Conservation (phyloP, 129 eudicot species). For the Artemisia argyi region DNA sequence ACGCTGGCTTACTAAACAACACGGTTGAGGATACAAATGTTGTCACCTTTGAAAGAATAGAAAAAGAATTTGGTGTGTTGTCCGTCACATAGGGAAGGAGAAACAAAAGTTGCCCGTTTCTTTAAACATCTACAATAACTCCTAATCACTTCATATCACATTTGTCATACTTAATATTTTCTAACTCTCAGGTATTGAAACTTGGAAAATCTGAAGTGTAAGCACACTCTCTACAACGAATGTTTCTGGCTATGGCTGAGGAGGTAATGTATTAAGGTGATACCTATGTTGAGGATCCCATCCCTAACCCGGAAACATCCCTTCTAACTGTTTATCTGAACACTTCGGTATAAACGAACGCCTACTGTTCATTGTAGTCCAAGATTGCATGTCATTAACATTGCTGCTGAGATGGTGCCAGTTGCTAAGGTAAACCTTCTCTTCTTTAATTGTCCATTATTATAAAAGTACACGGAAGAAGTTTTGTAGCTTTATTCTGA, state of each 20-base stretch:
- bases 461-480: background rate
- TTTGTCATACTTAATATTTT: slow-evolving; percentile 7
- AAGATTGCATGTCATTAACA: slow-evolving; percentile 82
- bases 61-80: no score
- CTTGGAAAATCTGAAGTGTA: slow-evolving; percentile 82
- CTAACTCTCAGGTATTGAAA: slow-evolving; percentile 67
- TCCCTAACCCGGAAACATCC: no score
- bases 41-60: no score
- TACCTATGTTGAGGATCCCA: no score
- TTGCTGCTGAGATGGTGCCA: slow-evolving; percentile 99
- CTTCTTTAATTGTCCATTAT: no score
- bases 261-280: slow-evolving; percentile 60
- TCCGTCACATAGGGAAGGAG: slow-evolving; percentile 73
- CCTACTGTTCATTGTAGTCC: slow-evolving; percentile 52
- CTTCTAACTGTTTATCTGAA: no score
- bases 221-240: slow-evolving; percentile 85
- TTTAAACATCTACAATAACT: background rate
- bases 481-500: background rate
- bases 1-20: no score
- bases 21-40: no score
- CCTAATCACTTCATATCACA: background rate
- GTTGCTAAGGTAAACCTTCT: slow-evolving; percentile 79
- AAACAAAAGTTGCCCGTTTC: slow-evolving; percentile 65
- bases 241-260: slow-evolving; percentile 95
- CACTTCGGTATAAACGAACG: slow-evolving; percentile 2